phyloP scores from a whole-genome alignment of 192 early-diverging fungal genomes.

The Fimicolochytrium jonesii region DNA sequence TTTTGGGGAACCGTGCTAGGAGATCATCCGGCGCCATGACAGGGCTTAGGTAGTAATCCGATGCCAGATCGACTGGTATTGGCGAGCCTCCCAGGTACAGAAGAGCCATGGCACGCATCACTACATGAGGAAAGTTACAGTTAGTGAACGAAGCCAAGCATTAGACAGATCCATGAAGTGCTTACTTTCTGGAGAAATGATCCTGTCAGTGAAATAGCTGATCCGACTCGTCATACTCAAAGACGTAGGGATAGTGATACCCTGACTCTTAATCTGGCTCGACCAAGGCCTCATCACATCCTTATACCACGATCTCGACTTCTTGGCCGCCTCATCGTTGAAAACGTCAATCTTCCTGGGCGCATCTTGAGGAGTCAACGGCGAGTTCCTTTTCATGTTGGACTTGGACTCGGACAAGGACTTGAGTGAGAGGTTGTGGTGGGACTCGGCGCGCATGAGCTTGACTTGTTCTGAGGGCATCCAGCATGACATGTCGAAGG shows the following conservation, averaged over 20 bases:
- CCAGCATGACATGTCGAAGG: conserved; percentile 92
- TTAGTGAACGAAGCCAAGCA: background rate
- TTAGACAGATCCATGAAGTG: too few relatives aligned
- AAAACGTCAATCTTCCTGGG: conserved; percentile 47
- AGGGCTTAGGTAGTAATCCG: conserved; percentile 83
- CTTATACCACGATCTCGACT: conserved; percentile 39
- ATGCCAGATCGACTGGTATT: conserved; percentile 63
- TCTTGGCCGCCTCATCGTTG: conserved; percentile 39
- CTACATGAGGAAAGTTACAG: conserved; percentile 4
- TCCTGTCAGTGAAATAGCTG: conserved; percentile 78
- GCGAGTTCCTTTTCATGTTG: conserved; percentile 63
- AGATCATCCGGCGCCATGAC: conserved; percentile 79
- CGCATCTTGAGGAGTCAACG: conserved; percentile 50
- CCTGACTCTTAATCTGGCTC: background rate
- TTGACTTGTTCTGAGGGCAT: conserved; percentile 64
- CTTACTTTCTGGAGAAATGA: conserved; percentile 70
- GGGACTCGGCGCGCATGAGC: conserved; percentile 61
- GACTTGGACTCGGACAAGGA: conserved; percentile 56
- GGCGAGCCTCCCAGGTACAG: conserved; percentile 85
- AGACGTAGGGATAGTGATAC: conserved; percentile 31
- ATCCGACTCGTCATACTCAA: conserved; percentile 50
- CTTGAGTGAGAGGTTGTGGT: conserved; percentile 28
- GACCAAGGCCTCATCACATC: conserved; percentile 16
- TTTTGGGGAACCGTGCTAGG: conserved; percentile 84
- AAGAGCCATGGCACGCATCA: conserved; percentile 66